Percentiles rank a stretch among this genome's conserved stretches.
Conservation (phyloP, 106 monocot species). For the Agapanthus africanus region DNA sequence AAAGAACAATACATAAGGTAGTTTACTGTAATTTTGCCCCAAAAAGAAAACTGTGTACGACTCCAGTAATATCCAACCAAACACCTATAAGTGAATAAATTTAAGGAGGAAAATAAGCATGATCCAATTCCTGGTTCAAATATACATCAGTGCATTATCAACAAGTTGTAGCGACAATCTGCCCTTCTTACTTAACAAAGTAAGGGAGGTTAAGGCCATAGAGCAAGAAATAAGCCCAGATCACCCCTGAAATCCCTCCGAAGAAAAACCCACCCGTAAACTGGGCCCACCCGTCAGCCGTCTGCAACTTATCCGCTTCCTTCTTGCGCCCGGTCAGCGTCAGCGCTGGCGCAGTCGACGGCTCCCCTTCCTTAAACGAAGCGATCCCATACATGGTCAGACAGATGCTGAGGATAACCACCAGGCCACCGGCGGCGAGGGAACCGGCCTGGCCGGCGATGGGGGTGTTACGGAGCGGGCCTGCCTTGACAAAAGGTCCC, state of each 20-base stretch:
- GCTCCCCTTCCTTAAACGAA: conserved; percentile 82
- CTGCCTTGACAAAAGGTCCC: conserved; percentile 87
- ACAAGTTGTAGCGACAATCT: too few relatives aligned
- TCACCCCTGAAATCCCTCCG: conserved; percentile 78
- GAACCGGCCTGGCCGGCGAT: conserved; percentile 72
- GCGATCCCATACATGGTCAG: conserved; percentile 89
- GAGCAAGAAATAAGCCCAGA: conserved; percentile 96
- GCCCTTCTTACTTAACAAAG: conserved; percentile 88
- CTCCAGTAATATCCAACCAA: too few relatives aligned
- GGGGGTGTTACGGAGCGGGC: conserved; percentile 83
- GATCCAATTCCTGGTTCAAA: too few relatives aligned
- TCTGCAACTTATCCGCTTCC: conserved; percentile 93
- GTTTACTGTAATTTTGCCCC: too few relatives aligned
- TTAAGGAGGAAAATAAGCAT: too few relatives aligned
- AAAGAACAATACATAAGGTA: too few relatives aligned
- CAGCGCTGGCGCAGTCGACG: conserved; percentile 67
- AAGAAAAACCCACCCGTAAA: conserved; percentile 97
- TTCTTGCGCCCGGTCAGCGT: conserved; percentile 90
- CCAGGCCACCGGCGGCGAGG: conserved; percentile 78
- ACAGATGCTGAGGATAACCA: conserved; percentile 85
- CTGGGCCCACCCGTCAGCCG: conserved; percentile 87
- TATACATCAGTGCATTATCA: too few relatives aligned
- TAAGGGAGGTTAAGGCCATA: conserved; percentile 93
- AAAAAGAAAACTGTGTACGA: too few relatives aligned
- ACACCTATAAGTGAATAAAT: too few relatives aligned